A percentile compares a stretch with the other conserved stretches of the same genome.
These are phyloP conservation scores for Clonostachys solani DNA, from an alignment of 2,329 filamentous ascomycete species.

Conservation along the genomic window DNA sequence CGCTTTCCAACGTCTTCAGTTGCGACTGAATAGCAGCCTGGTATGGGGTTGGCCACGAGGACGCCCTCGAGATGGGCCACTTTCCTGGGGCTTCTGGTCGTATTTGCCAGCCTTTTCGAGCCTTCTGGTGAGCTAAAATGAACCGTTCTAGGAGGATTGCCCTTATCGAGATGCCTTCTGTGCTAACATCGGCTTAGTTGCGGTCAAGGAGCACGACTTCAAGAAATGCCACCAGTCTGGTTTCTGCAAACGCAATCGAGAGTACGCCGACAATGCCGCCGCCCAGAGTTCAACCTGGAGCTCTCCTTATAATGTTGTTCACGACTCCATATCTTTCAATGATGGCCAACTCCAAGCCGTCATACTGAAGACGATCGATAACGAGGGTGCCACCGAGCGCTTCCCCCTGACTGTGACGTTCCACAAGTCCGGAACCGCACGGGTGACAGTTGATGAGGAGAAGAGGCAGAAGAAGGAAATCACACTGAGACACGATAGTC, in stretches of 20 bases:
- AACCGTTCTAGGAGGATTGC: neutral
- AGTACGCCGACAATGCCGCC: conserved; percentile 74
- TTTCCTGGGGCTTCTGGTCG: conserved; percentile 53
- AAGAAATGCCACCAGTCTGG: conserved; percentile 95
- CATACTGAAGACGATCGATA: conserved; percentile 74
- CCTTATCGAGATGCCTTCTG: neutral
- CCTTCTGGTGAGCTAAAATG: conserved; percentile 55
- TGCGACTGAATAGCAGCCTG: too few species aligned
- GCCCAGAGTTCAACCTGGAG: conserved; percentile 64
- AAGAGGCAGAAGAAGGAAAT: conserved; percentile 86
- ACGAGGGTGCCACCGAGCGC: conserved; percentile 61
- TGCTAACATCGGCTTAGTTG: conserved; percentile 40
- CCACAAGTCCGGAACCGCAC: conserved; percentile 81
- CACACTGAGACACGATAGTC: conserved; percentile 78
- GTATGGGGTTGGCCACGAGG: conserved; percentile 46
- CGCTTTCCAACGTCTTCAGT: too few species aligned
- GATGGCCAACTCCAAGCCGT: conserved; percentile 75
- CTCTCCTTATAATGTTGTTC: conserved; percentile 74
- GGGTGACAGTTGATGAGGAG: conserved; percentile 89
- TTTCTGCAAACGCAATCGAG: conserved; percentile 94
- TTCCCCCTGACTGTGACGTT: conserved; percentile 85
- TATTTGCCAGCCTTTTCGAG: conserved; percentile 56
- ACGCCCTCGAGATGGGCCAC: conserved; percentile 61
- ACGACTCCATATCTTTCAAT: conserved; percentile 69
- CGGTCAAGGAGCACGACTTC: conserved; percentile 95